Evolutionary conservation across 176 grass and related monocot species (phyloP).

Genomic region (Panicum miliaceum): DNA sequence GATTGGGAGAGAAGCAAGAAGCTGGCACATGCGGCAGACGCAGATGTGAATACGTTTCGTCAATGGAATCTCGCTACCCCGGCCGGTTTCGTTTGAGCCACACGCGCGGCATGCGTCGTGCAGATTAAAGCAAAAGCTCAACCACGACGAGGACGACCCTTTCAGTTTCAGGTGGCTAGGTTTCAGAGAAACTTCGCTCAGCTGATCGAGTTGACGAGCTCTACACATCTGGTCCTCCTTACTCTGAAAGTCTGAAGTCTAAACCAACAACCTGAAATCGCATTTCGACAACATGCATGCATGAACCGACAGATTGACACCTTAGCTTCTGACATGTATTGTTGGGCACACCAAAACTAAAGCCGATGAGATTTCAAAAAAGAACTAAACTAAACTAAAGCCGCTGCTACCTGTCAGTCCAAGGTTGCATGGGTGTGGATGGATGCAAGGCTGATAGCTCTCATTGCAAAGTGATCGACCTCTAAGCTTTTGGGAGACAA

Average conservation of each 20-base stretch:
- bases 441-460: neutral
- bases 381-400: no score
- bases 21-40: neutral
- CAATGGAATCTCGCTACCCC: conserved; percentile 27
- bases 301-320: conserved; percentile 3
- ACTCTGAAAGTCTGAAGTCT: neutral
- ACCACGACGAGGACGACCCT: neutral
- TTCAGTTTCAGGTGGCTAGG: neutral
- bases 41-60: conserved; percentile 31
- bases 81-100: conserved; percentile 15
- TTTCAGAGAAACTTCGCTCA: neutral
- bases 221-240: neutral
- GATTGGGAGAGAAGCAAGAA: neutral
- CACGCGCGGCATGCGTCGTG: neutral
- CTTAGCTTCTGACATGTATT: neutral
- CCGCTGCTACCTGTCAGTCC: neutral
- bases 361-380: no score
- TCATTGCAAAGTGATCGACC: no score
- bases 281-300: neutral
- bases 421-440: neutral
- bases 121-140: neutral
- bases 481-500: neutral
- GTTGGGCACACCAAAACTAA: neutral
- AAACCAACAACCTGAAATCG: neutral
- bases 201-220: neutral